Evolutionary conservation across 345 rosid species (phyloP).

Genomic region (Salix brachista): DNA sequence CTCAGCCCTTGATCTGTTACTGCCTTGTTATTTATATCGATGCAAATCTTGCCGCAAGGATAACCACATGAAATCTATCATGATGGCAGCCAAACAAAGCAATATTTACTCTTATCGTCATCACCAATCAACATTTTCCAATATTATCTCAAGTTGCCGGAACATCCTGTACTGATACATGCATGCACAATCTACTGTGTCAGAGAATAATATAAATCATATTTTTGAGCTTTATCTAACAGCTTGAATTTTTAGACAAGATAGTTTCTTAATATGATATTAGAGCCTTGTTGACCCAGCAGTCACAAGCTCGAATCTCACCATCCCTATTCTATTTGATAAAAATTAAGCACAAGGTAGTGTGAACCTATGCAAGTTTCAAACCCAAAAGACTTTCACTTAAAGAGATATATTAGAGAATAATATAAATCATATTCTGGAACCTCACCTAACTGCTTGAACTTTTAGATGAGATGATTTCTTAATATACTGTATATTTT

Average conservation of each 20-base stretch:
- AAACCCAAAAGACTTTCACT: accelerated
- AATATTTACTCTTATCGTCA: slow-evolving; percentile 5
- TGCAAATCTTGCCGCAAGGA: slow-evolving; percentile 14
- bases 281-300: accelerated
- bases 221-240: too few species aligned
- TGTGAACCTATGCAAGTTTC: too few species aligned
- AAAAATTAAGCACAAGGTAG: too few species aligned
- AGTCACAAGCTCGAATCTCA: too few species aligned
- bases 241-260: accelerated
- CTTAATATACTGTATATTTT: too few species aligned
- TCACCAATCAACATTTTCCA: slow-evolving; percentile 12
- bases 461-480: accelerated
- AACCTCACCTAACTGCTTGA: accelerated
- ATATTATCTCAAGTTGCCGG: slow-evolving; percentile 3
- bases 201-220: too few species aligned
- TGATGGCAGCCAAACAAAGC: slow-evolving; percentile 6
- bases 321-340: too few species aligned
- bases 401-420: accelerated
- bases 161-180: neutral
- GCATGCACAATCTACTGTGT: neutral
- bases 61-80: slow-evolving; percentile 24
- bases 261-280: too few species aligned
- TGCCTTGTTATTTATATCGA: slow-evolving; percentile 21
- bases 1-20: slow-evolving; percentile 11
- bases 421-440: too few species aligned